A percentile compares a stretch with the other conserved stretches of the same genome.
Evolutionary conservation across 106 monocot genomes (phyloP).

Genomic region (Iris macrosiphon): DNA sequence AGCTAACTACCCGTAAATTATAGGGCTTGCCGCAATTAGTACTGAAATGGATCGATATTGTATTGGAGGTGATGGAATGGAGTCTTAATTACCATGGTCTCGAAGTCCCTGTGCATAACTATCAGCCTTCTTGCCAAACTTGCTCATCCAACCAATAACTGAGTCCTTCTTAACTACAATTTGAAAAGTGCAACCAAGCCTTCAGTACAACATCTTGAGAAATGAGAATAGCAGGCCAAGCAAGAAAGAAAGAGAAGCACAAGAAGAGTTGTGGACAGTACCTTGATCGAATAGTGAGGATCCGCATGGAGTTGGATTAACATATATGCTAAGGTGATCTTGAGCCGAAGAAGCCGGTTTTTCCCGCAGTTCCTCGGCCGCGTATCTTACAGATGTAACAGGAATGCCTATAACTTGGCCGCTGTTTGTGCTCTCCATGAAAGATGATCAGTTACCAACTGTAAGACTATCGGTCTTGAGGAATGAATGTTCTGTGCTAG

Average conservation of each 20-base stretch:
- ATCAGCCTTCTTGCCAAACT: conserved; percentile 27
- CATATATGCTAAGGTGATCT: not conserved
- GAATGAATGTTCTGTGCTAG: not conserved
- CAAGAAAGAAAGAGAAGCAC: not conserved
- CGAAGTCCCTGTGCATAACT: conserved; percentile 12
- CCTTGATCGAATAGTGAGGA: conserved; percentile 11
- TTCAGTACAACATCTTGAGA: not conserved
- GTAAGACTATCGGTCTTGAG: not conserved
- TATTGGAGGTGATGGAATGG: not conserved
- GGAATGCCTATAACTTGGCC: conserved; percentile 22
- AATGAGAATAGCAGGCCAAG: not conserved
- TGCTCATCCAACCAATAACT: conserved; percentile 23
- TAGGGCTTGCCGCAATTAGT: not conserved
- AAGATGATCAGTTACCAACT: not conserved
- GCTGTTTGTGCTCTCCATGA: conserved; percentile 16
- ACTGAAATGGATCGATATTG: not conserved
- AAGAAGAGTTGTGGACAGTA: conserved; percentile 5
- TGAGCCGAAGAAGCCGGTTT: conserved; percentile 9
- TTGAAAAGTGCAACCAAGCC: not conserved
- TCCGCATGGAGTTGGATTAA: conserved; percentile 4
- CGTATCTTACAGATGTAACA: conserved; percentile 4
- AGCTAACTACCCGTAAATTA: too few relatives aligned
- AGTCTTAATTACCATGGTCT: conserved; percentile 18
- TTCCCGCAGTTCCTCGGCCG: conserved; percentile 3
- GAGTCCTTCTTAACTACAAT: conserved; percentile 29